phyloP scores from a whole-genome alignment of 352 stramenopile genomes.

The Globisporangium paroecandrum region DNA sequence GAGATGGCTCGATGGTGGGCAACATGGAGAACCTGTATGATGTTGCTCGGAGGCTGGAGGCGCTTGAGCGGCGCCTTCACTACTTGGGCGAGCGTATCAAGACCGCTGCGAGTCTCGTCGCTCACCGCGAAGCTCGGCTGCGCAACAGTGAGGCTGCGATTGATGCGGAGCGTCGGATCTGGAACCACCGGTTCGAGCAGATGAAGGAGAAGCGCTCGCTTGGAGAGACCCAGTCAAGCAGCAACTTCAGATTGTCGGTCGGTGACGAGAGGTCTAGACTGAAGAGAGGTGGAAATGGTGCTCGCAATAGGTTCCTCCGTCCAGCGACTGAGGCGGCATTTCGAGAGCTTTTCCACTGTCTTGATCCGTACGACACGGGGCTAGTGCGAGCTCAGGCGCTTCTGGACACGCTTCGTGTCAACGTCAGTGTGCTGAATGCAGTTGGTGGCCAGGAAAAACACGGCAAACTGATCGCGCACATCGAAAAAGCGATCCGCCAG shows the following conservation, averaged over 20 bases:
- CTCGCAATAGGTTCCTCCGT: slow-evolving; percentile 34
- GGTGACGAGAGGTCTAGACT: slow-evolving; percentile 5
- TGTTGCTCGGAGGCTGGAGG: slow-evolving; percentile 29
- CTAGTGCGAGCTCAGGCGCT: slow-evolving; percentile 34
- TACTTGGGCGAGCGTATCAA: slow-evolving; percentile 38
- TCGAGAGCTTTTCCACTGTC: slow-evolving; percentile 55
- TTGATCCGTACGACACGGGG: slow-evolving; percentile 63
- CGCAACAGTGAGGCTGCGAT: slow-evolving; percentile 70
- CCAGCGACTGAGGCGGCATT: slow-evolving; percentile 51
- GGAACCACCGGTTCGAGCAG: slow-evolving; percentile 28
- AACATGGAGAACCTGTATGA: slow-evolving; percentile 44
- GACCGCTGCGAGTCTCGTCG: slow-evolving; percentile 36
- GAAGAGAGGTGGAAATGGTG: neutral
- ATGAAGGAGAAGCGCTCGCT: slow-evolving; percentile 15
- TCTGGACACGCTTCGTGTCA: slow-evolving; percentile 35
- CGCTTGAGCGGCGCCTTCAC: slow-evolving; percentile 36
- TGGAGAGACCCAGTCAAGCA: neutral
- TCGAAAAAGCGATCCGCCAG: slow-evolving; percentile 34
- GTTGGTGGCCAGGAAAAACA: slow-evolving; percentile 32
- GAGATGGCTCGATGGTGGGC: slow-evolving; percentile 38
- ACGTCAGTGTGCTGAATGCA: slow-evolving; percentile 31
- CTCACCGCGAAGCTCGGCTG: slow-evolving; percentile 49
- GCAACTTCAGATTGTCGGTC: neutral
- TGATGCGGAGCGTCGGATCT: slow-evolving; percentile 37
- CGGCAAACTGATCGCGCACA: slow-evolving; percentile 31